These are phyloP conservation scores for Mortierella antarctica DNA, from an alignment of 192 early-diverging fungal species.

Conservation along the genomic window DNA sequence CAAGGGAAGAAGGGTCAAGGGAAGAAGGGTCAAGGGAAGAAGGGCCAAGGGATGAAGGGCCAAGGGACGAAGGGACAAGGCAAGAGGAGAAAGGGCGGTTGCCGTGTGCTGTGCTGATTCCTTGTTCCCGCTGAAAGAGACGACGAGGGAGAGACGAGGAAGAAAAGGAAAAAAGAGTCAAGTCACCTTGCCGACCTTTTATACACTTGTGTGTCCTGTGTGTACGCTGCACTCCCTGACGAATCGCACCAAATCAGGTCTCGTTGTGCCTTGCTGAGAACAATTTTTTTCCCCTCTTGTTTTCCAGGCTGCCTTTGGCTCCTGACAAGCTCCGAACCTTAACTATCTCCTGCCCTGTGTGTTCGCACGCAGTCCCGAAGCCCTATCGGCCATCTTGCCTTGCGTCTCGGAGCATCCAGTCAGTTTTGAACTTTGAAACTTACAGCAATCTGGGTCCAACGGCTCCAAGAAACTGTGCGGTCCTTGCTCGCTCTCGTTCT, in stretches of 20 bases:
- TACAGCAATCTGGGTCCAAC: too few relatives aligned
- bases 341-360: too few relatives aligned
- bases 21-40: neutral
- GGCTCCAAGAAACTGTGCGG: too few relatives aligned
- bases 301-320: too few relatives aligned
- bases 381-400: too few relatives aligned
- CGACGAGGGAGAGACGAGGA: neutral
- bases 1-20: neutral
- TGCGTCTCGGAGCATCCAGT: too few relatives aligned
- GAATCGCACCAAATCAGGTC: conserved; percentile 18
- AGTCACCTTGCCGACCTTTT: neutral
- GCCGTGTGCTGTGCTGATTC: too few relatives aligned
- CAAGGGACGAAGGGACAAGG: neutral
- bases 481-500: too few relatives aligned
- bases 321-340: too few relatives aligned
- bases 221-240: neutral
- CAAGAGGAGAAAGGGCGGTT: neutral
- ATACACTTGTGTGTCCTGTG: neutral
- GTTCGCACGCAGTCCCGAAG: too few relatives aligned
- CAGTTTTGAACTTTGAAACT: too few relatives aligned
- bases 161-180: neutral
- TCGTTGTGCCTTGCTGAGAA: neutral
- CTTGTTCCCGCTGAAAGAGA: neutral
- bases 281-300: conserved; percentile 1
- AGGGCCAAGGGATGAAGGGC: neutral